A percentile compares a stretch with the other conserved stretches of the same genome.
These are phyloP conservation scores for Aechmea fasciata DNA, from an alignment of 176 grass and related monocot genomes.

Conservation along the genomic window DNA sequence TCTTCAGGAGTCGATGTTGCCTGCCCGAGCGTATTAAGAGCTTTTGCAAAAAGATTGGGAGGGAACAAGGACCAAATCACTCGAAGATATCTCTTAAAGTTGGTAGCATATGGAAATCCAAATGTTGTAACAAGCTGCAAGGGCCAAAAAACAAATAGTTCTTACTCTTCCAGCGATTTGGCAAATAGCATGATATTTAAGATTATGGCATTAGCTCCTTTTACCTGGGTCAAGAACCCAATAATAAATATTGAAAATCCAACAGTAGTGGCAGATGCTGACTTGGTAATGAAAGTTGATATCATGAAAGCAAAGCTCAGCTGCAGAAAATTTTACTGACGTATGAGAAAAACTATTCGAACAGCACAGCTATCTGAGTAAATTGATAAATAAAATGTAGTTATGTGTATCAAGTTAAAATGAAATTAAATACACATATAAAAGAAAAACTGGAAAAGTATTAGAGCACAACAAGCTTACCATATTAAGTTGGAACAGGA, in stretches of 20 bases:
- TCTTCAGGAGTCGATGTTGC: slow-evolving; percentile 84
- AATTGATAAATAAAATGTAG: background rate
- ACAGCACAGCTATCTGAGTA: background rate
- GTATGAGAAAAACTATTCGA: background rate
- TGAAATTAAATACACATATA: slow-evolving; percentile 1
- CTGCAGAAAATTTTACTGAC: slow-evolving; percentile 36
- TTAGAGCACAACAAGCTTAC: slow-evolving; percentile 30
- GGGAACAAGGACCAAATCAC: slow-evolving; percentile 84
- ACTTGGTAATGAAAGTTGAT: slow-evolving; percentile 83
- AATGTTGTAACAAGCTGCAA: slow-evolving; percentile 83
- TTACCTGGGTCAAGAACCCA: slow-evolving; percentile 95
- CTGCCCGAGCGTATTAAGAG: slow-evolving; percentile 58
- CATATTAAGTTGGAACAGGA: slow-evolving; percentile 97
- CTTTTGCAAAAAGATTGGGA: slow-evolving; percentile 86
- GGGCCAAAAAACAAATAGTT: background rate
- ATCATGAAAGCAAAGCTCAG: slow-evolving; percentile 93
- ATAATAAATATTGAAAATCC: slow-evolving; percentile 92
- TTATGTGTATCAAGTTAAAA: background rate
- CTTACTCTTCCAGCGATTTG: background rate
- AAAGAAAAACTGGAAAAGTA: slow-evolving; percentile 10
- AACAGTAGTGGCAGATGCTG: slow-evolving; percentile 88
- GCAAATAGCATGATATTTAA: background rate
- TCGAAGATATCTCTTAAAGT: slow-evolving; percentile 39
- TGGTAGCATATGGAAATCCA: slow-evolving; percentile 59
- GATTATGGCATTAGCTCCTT: background rate